Percentiles rank a stretch among this genome's conserved stretches.
phyloP scores from a whole-genome alignment of 116 monocot species.

The Papilionanthe hybrid region DNA sequence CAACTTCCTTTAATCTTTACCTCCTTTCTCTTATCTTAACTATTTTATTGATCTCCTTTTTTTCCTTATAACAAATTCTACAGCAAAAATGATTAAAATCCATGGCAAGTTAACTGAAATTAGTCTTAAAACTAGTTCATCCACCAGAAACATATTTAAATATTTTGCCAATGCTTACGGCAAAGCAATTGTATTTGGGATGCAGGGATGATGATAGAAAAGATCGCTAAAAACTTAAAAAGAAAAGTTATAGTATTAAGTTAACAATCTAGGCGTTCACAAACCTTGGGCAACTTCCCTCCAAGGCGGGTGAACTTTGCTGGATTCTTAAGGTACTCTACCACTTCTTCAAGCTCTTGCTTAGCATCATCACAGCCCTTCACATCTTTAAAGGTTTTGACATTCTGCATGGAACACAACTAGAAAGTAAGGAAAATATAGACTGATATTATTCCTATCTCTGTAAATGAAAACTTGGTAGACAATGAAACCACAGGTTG shows the following conservation, averaged over 20 bases:
- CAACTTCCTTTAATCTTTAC: neutral
- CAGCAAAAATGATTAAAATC: no score
- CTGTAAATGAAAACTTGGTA: neutral
- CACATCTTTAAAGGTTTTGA: constrained; percentile 98
- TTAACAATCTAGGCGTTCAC: neutral
- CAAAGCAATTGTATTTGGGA: no score
- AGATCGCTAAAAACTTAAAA: neutral
- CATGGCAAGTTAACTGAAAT: neutral
- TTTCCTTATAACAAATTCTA: no score
- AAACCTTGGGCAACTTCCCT: constrained; percentile 97
- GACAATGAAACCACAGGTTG: neutral
- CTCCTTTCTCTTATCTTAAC: neutral
- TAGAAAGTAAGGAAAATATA: neutral
- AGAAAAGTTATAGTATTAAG: neutral
- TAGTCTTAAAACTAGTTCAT: neutral
- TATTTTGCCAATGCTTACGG: neutral
- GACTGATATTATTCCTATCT: neutral
- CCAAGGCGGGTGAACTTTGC: constrained; percentile 90
- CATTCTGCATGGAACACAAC: constrained; percentile 51
- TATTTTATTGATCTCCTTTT: neutral
- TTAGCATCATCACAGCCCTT: constrained; percentile 99
- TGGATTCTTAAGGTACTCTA: constrained; percentile 96
- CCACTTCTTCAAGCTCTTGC: constrained; percentile 97
- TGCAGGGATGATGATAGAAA: neutral
- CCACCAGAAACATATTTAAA: neutral